Evolutionary conservation across 441 rosid species (phyloP).

Genomic region (Mallotus repandus): DNA sequence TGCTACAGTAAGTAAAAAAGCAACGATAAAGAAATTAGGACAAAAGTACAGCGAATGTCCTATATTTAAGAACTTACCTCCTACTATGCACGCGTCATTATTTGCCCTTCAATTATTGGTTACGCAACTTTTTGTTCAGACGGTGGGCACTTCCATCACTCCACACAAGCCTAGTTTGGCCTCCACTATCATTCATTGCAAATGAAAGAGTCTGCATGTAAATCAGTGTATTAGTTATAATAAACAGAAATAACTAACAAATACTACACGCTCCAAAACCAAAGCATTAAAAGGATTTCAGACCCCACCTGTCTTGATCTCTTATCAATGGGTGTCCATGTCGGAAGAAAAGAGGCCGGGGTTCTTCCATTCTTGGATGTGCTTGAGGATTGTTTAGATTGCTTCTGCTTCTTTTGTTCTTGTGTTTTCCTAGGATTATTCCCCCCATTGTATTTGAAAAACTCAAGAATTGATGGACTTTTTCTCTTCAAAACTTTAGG

Average conservation of each 20-base stretch:
- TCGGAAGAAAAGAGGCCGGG: constrained; percentile 38
- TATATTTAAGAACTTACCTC: constrained; percentile 31
- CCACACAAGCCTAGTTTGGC: constrained; percentile 88
- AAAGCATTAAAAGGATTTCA: constrained; percentile 10
- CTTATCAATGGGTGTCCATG: constrained; percentile 73
- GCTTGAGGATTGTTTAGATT: constrained; percentile 37
- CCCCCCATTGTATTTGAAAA: constrained; percentile 79
- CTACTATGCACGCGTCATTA: neutral
- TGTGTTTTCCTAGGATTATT: constrained; percentile 38
- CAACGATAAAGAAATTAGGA: neutral
- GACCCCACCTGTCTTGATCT: constrained; percentile 67
- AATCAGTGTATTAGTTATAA: constrained; percentile 7
- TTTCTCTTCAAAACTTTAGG: constrained; percentile 56
- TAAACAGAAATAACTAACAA: neutral
- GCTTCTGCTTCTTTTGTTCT: constrained; percentile 64
- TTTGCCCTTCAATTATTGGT: constrained; percentile 25
- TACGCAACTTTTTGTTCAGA: constrained; percentile 34
- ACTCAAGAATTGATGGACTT: constrained; percentile 80
- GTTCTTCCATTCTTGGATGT: constrained; percentile 39
- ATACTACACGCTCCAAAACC: neutral
- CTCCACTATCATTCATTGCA: constrained; percentile 49
- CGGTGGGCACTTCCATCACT: constrained; percentile 42
- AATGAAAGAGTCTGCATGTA: constrained; percentile 64
- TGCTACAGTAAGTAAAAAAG: neutral
- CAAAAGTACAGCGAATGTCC: constrained; percentile 6